Conservation (phyloP, 495 filamentous ascomycete species). For the Physcia stellaris region DNA sequence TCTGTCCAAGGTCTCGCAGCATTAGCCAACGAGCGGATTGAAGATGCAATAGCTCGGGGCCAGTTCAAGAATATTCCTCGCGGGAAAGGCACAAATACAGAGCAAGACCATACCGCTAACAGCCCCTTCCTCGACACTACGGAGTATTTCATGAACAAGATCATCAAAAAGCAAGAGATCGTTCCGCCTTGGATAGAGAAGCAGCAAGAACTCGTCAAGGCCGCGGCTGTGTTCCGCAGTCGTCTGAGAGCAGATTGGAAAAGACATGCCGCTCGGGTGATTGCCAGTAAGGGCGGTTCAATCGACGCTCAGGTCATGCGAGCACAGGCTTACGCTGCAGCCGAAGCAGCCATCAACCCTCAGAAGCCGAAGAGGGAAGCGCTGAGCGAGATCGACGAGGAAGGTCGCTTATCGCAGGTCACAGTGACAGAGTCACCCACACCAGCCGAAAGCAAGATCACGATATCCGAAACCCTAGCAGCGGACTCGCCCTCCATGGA, state of each 20-base stretch:
- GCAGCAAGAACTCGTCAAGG: slow-evolving; percentile 74
- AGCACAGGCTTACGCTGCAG: slow-evolving; percentile 59
- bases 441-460: slow-evolving; percentile 8
- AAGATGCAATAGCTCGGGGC: slow-evolving; percentile 82
- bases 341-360: slow-evolving; percentile 43
- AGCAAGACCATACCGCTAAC: slow-evolving; percentile 66
- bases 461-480: slow-evolving; percentile 11
- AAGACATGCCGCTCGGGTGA: slow-evolving; percentile 66
- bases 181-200: slow-evolving; percentile 72
- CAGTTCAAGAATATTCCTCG: slow-evolving; percentile 82
- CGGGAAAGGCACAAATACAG: slow-evolving; percentile 54
- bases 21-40: slow-evolving; percentile 85
- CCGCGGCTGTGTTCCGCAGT: slow-evolving; percentile 54
- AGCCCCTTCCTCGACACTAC: slow-evolving; percentile 93
- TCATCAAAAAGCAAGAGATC: slow-evolving; percentile 81
- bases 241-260: slow-evolving; percentile 75
- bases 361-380: slow-evolving; percentile 31
- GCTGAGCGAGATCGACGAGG: slow-evolving; percentile 25
- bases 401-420: slow-evolving; percentile 30
- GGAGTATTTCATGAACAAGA: slow-evolving; percentile 97
- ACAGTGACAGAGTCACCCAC: slow-evolving; percentile 22
- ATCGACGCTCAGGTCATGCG: slow-evolving; percentile 62
- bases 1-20: slow-evolving; percentile 66
- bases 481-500: neutral
- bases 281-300: slow-evolving; percentile 65